Percentiles rank a stretch among this genome's conserved stretches.
Evolutionary conservation across 2,329 filamentous ascomycete species (phyloP).

Genomic region (Scytalidium sp.): DNA sequence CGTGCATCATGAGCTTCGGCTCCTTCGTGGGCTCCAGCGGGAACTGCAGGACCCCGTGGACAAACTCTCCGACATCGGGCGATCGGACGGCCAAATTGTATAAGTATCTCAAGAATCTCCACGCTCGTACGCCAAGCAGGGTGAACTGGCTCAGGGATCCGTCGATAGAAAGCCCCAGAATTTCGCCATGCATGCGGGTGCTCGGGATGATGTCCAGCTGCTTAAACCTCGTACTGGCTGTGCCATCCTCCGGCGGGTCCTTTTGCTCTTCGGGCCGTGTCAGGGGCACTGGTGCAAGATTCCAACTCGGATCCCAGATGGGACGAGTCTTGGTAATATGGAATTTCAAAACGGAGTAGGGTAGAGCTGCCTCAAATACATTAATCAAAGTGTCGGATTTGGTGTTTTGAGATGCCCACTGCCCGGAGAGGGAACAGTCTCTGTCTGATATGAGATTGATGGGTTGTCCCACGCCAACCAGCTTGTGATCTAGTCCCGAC

Average conservation of each 20-base stretch:
- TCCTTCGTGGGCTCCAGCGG: conserved; percentile 35
- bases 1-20: conserved; percentile 52
- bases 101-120: conserved; percentile 69
- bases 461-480: conserved; percentile 10
- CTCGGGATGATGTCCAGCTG: conserved; percentile 1
- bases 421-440: conserved; percentile 23
- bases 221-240: not conserved
- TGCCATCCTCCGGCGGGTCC: not conserved
- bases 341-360: conserved; percentile 55
- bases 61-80: conserved; percentile 46
- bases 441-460: conserved; percentile 30
- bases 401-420: conserved; percentile 23
- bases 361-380: conserved; percentile 56
- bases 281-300: not conserved
- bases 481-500: conserved; percentile 22
- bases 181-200: conserved; percentile 30
- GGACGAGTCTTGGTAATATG: conserved; percentile 46
- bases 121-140: conserved; percentile 58
- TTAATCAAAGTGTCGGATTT: conserved; percentile 26
- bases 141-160: conserved; percentile 70
- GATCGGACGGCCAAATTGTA: conserved; percentile 62
- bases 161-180: conserved; percentile 65
- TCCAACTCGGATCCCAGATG: conserved; percentile 22
- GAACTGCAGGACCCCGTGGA: conserved; percentile 23
- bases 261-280: too few species aligned